phyloP scores from a whole-genome alignment of 305 asterid species.

The Fraxinus angustifolia region DNA sequence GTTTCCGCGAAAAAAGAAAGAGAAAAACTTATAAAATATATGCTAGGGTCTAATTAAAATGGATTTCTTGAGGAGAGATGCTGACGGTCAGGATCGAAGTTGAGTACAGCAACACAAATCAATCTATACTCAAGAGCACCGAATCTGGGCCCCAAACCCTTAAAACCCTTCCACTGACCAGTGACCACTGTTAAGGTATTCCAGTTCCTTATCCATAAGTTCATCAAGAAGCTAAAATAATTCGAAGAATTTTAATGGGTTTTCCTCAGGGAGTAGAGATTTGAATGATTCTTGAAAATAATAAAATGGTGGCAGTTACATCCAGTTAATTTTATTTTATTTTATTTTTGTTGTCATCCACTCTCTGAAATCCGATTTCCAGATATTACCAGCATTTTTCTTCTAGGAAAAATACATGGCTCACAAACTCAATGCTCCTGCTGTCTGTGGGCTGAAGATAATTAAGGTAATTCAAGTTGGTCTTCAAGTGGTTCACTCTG shows the following conservation, averaged over 20 bases:
- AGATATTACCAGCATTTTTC: neutral
- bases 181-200: neutral
- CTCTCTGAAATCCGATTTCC: neutral
- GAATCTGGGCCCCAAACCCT: neutral
- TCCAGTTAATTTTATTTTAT: neutral
- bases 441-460: constrained; percentile 44
- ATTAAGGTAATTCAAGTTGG: neutral
- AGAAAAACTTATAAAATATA: neutral
- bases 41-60: neutral
- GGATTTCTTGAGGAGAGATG: neutral
- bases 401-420: constrained; percentile 30
- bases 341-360: neutral
- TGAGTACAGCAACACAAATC: neutral
- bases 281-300: neutral
- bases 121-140: neutral
- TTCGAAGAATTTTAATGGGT: neutral
- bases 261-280: neutral
- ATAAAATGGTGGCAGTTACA: neutral
- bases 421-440: constrained; percentile 51
- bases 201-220: neutral
- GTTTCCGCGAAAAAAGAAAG: neutral
- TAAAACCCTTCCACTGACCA: neutral
- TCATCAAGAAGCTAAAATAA: neutral
- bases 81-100: neutral
- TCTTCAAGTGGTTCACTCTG: neutral